Evolutionary conservation across 768 basidiomycete species (phyloP).

Genomic region (Lactarius vividus): DNA sequence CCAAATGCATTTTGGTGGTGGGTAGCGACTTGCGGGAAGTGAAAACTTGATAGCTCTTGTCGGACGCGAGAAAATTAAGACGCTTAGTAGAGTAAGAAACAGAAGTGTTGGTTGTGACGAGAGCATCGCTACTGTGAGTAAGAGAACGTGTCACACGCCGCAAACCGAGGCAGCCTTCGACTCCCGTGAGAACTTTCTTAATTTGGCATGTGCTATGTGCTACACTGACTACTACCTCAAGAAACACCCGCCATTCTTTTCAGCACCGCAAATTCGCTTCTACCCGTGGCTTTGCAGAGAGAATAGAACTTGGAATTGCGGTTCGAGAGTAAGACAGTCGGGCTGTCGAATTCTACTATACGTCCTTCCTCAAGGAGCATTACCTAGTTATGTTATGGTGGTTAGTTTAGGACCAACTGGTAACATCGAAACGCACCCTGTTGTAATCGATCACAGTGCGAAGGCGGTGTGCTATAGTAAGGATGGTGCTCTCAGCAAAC

Average conservation of each 20-base stretch:
- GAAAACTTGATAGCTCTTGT: slow-evolving; percentile 79
- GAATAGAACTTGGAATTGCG: slow-evolving; percentile 59
- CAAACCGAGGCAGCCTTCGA: neutral
- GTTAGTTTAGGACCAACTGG: slow-evolving; percentile 14
- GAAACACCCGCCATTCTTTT: slow-evolving; percentile 59
- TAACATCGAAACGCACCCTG: slow-evolving; percentile 47
- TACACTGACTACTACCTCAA: neutral
- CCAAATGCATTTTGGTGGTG: slow-evolving; percentile 89
- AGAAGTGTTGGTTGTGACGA: slow-evolving; percentile 16
- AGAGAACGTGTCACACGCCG: neutral
- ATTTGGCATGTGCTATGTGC: neutral
- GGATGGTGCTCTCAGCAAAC: slow-evolving; percentile 76
- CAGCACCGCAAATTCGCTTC: slow-evolving; percentile 63
- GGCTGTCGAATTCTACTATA: slow-evolving; percentile 75
- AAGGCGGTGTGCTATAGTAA: slow-evolving; percentile 80
- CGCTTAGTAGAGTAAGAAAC: slow-evolving; percentile 20
- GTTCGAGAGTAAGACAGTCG: slow-evolving; percentile 53
- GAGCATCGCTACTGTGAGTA: slow-evolving; percentile 17
- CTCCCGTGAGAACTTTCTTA: slow-evolving; percentile 10
- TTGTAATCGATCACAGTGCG: slow-evolving; percentile 84
- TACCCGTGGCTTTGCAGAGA: slow-evolving; percentile 73
- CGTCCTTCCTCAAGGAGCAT: slow-evolving; percentile 76
- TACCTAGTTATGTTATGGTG: slow-evolving; percentile 43
- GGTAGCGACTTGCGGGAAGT: slow-evolving; percentile 68
- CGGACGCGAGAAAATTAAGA: slow-evolving; percentile 35